Evolutionary conservation across 805 yeast genomes (phyloP), one percentile per base, ranked within the genome.

Genomic region (Candida sakaeoensis): DNA sequence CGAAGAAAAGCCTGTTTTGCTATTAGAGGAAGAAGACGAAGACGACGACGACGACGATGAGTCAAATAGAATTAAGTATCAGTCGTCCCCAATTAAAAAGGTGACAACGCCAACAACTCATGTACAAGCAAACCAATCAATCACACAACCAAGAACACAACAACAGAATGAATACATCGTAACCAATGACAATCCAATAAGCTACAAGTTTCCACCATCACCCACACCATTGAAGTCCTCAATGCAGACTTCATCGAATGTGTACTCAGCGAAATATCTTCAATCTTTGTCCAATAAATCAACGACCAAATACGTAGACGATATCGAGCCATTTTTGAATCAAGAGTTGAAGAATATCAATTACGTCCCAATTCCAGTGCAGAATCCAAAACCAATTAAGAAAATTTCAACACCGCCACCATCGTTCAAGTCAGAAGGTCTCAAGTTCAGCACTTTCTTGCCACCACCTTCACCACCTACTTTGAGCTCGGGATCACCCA

Each of bases 191-290:
- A 60, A 57, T 30, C 77, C 79, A 4, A 66, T 59, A n/a, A 57
- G 69, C 3, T 80, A 76, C 57, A 79, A 74, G 53, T 80, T 80
- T 48, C 86, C 85, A 1, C 65, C 71, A 4, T 60, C 68, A 1
- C 68, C 74, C 12, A 45, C 60, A 4, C 55, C 63, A 0, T 37
- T 46, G 19, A 15, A 6, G n/a, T n/a, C n/a, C n/a, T n/a, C n/a
- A 33, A 16, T 3, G 21, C 22, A 6, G 13, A 33, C 32, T 5
- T 6, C 29, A 0, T 47, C 48, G 1, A 61, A 59, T 39, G 53
- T 48, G 25, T 72, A 59, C 44, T 65, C 74, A 2, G 76, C 61
- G 4, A 72, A 65, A 46, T 72, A 70, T 44, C 50, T 73, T 33
- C 71, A 67, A 43, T 60, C 58, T 21, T 47, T 62, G 27, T 50